Evolutionary conservation across 805 yeast genomes (phyloP), one percentile per base, ranked within the genome.

Genomic region (Candida montana): DNA sequence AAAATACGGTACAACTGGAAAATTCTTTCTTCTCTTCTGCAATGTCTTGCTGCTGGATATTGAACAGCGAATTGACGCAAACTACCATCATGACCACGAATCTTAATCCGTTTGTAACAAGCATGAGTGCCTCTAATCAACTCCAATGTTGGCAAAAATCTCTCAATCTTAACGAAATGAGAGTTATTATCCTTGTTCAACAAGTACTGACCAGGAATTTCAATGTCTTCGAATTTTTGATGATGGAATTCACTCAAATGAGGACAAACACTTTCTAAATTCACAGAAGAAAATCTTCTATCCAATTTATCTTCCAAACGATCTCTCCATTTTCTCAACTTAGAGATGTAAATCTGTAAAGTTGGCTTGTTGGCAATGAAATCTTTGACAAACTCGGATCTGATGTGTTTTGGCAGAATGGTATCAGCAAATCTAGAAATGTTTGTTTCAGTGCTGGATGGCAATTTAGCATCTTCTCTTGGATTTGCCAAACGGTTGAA

Each of bases 231-330:
- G 58, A 93, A 93, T 64, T 89, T 91, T 61, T 93, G 98, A 61
- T 93, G 96, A 64, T 93, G 99, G 77, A 95, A 93, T 59, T 90
- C 96, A 59, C 95, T 83, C 61, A 93, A 71, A 53, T 91, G 98
- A 13, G 98, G 96, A 55, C 97, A 89, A 48, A 93, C 71, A 43
- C 89, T 79, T 63, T 93, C 99, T 48, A 93, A 64, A 52, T 89
- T 84, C 37, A 89, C 84, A 52, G 78, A 77, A 23, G 81, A 76
- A 42, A 88, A 82, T 44, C 95, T 75, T 49, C 95, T 74, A 59
- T 93, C 98, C 46, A 93, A 72, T 58, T 86, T 89, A 53, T 86
- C 95, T 60, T 93, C 98, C 45, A 93, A 69, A 34, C 96, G 72
- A 51, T 89, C 90, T 51, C 96, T 76, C 99, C 99, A 93, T 55